Base-by-base conservation (phyloP, 768 basidiomycete species). In the Lepiota venenata region DNA sequence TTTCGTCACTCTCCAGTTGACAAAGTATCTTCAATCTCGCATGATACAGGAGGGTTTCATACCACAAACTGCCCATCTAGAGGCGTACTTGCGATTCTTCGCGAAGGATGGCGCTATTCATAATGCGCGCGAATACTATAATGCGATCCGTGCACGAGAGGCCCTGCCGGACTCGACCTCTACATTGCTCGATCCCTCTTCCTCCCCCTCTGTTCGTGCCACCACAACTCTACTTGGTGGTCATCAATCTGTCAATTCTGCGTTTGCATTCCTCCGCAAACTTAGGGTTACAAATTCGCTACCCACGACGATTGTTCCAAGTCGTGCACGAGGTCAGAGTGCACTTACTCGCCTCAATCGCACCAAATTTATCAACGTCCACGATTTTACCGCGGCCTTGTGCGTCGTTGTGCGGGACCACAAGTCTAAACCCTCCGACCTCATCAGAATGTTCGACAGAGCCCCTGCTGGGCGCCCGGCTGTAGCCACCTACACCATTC, bases 1-100 rank as follows among this genome's bases (percentile, higher is more conserved):
- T 0, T 79, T 79, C 56, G 70, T 83, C 36, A 77, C 78, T 0
- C 63, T 78, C 0, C 74, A 80, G 43, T 67, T 87, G 50, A 70
- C 81, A 12, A 74, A 75, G 41, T 71, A 71, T 36, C 68, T 87
- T 16, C 76, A 68, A 11, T 59, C 66, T 18, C 70, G 72, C 18
- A 78, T 79, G 75, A 61, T 66, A 0, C 67, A 64, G 18, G 71
- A 78, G 41, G 70, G 71, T 2, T 53, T 71, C 32, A 66, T 72
- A 0, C 79, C 79, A 3, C 69, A 67, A 0, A 67, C 67, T 1
- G 60, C 62, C 4, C 79, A 83, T 43, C 71, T 82, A 2, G 79
- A 83, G 50, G 66, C 72, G 0, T 77, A 77, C 48, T 70, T 83
- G 2, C 74, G 76, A 11, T 63, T 80, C 15, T 81, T 77, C 42